Base-by-base conservation (phyloP, 2,329 filamentous ascomycete species). In the Trichoderma sp. region DNA sequence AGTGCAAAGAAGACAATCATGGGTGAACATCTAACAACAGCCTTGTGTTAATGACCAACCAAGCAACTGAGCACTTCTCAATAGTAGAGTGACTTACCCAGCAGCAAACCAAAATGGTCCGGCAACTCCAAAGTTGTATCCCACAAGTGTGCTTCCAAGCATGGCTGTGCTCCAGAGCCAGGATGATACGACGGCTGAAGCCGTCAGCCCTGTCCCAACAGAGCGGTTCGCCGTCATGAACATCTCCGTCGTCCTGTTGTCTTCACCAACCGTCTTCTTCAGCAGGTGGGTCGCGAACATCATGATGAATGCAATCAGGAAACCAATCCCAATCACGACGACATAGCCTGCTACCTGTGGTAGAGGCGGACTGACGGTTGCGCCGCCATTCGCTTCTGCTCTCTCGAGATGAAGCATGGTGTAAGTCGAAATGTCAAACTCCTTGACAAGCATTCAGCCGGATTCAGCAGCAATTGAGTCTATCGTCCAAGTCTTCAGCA, bases 31-130 rank as follows among this genome's bases (percentile, higher is more conserved):
- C 75, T 72, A 17, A 5, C 12, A 15, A 12, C 3, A 45, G 28
- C 12, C 7, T 41, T n/a, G 14, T 39, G 17, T 60, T 15, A 64
- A 30, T 21, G 1, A 3, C 3, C 5, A 5, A 50, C 6, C 15
- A 48, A 12, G 4, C 19, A 39, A 7, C 12, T 19, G 34, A 39
- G 34, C 14, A 39, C 10, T 26, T 6, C 21, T 5, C n/a, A 26
- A 39, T 7, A 12, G 26, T 12, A 14, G 2, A 39, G 10, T 0
- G 15, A 28, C 62, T 60, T 64, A 75, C 73, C 83, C 84, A 52
- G 82, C 83, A 3, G 82, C 83, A 66, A 83, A 86, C 83, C 83
- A 86, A 63, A 86, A 85, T 0, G 83, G 83, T 0, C 83, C 83
- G 1, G 82, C 80, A 1, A 85, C 75, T 0, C 84, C 84, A 69